These are phyloP conservation scores for Ephemerocybe angulata DNA, from an alignment of 768 basidiomycete genomes.

Conservation along the genomic window DNA sequence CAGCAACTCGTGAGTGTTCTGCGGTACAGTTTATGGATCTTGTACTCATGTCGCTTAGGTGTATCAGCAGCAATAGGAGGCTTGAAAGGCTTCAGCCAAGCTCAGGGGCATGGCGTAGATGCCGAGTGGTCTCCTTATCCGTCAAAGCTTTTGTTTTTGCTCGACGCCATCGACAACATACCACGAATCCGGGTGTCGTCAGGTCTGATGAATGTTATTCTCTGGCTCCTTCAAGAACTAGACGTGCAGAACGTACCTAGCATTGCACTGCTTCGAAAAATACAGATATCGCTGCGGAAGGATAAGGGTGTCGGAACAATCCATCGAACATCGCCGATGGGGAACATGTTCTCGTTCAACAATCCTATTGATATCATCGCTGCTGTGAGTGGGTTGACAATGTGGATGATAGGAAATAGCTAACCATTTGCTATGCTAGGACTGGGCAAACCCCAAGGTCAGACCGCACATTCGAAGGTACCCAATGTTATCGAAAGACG, in stretches of 20 bases:
- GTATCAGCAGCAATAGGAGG: neutral
- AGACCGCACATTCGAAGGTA: constrained; percentile 24
- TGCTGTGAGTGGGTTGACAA: constrained; percentile 17
- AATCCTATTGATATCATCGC: constrained; percentile 22
- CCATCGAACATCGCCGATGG: constrained; percentile 19
- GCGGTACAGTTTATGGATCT: too few species aligned
- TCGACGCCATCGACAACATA: constrained; percentile 31
- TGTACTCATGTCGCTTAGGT: neutral
- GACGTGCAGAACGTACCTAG: constrained; percentile 22
- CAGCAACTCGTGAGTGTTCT: too few species aligned
- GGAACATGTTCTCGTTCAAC: constrained; percentile 30
- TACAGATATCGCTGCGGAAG: constrained; percentile 17
- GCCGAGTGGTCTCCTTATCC: constrained; percentile 12
- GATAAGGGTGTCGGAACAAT: constrained; percentile 18
- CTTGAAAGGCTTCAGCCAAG: neutral
- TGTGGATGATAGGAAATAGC: neutral
- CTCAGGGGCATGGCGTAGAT: neutral
- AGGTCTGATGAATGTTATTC: constrained; percentile 25
- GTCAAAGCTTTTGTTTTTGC: constrained; percentile 16
- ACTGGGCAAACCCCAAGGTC: constrained; percentile 29
- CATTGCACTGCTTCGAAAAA: constrained; percentile 12
- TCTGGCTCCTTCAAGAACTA: constrained; percentile 27
- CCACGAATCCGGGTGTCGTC: constrained; percentile 27
- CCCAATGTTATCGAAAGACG: constrained; percentile 23
- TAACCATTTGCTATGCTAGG: constrained; percentile 15